Evolutionary conservation across 2,329 filamentous ascomycete species (phyloP), one percentile per base, ranked within the genome.

Genomic region (Hymenoscyphus scutula): DNA sequence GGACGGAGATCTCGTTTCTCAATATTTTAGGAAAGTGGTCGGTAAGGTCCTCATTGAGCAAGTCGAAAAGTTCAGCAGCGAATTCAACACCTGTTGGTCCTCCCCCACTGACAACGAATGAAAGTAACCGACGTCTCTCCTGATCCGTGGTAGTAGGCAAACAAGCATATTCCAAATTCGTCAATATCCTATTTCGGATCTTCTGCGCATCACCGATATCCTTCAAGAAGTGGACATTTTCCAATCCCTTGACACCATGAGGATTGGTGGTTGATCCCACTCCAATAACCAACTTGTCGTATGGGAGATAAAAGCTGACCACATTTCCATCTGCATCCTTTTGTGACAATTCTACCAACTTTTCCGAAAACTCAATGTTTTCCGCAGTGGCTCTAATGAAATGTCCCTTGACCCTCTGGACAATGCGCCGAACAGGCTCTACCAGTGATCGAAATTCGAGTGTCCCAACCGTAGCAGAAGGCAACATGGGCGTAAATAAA

Each of bases 11-110:
- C 75, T 99, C 92, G 74, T 98, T 98, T 65, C 95, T 87, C n/a
- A 99, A 78, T 32, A 99, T 86, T 66, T 88, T 88, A 2, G 95
- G 95, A 76, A 97, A 99, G 70, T 90, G 86, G 59, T 83, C 81
- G 53, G 88, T 88, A 53, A 99, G 77, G 74, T 99, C 95, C 75
- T 99, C 96, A 73, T 99, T 99, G 17, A 99, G 82, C 76, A 99
- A 88, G 76, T 99, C 95, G 75, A 90, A 98, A 6, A 99, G 83
- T 75, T 99, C 95, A 5, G 95, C 95, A 0, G 96, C 96, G 71
- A 99, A 99, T 75, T 99, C 95, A 38, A 99, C 95, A 64, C 95
- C 95, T 0, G 95, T 99, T 3, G 95, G 95, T 0, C 95, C 95
- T 70, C 95, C 95, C 60, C 95, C 95, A 73, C 91, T 94, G 62